Evolutionary conservation across 331 rosid genomes (phyloP).

Genomic region (Arachis monticola): DNA sequence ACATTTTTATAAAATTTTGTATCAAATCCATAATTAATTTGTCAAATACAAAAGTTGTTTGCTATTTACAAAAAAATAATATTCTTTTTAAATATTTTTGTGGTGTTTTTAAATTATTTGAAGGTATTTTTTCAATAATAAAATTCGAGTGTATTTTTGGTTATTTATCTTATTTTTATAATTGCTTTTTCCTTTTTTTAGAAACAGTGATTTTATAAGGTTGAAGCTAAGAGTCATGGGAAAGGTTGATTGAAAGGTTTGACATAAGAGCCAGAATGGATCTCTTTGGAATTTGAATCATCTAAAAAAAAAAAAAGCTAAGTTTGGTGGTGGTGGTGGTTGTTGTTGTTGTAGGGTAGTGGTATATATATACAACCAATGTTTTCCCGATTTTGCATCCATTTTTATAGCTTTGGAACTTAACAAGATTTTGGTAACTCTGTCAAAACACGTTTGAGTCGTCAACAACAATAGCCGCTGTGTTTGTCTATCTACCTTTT

Average conservation of each 20-base stretch:
- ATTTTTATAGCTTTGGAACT: conserved; percentile 38
- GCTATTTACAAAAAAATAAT: no score
- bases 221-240: no score
- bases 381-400: conserved; percentile 28
- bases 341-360: background rate
- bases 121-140: no score
- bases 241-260: background rate
- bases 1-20: no score
- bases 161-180: no score
- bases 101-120: no score
- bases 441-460: conserved; percentile 11
- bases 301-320: conserved; percentile 12
- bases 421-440: conserved; percentile 37
- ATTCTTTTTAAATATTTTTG: no score
- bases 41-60: no score
- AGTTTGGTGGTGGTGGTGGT: background rate
- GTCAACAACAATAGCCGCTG: background rate
- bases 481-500: background rate
- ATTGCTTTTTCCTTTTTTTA: no score
- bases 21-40: no score
- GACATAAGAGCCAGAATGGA: conserved; percentile 26
- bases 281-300: conserved; percentile 51
- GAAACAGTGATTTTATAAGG: no score
- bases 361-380: conserved; percentile 1
- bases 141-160: no score